Conservation (phyloP, 2,329 filamentous ascomycete genomes). For the Fusarium buxicola region DNA sequence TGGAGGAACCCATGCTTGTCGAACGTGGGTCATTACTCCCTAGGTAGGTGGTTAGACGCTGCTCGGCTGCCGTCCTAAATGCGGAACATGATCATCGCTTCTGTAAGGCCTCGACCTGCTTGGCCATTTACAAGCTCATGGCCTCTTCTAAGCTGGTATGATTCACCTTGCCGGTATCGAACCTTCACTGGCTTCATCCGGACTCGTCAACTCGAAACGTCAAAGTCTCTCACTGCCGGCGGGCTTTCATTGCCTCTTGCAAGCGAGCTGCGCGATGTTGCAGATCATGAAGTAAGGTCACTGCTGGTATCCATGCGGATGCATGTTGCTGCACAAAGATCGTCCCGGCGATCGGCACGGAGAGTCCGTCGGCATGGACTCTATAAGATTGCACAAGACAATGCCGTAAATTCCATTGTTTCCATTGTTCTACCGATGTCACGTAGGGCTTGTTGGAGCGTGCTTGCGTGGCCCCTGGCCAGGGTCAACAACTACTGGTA, state of each 20-base stretch:
- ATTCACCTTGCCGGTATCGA: background rate
- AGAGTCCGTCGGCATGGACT: slow-evolving; percentile 23
- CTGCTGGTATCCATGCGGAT: background rate
- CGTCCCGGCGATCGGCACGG: slow-evolving; percentile 28
- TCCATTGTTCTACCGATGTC: slow-evolving; percentile 16
- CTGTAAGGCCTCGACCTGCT: slow-evolving; percentile 9
- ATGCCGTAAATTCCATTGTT: slow-evolving; percentile 14
- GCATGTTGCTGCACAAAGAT: slow-evolving; percentile 17
- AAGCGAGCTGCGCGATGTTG: slow-evolving; percentile 22
- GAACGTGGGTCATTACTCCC: too few relatives aligned
- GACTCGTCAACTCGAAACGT: slow-evolving; percentile 26
- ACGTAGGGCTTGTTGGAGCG: slow-evolving; percentile 15
- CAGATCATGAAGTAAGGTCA: slow-evolving; percentile 7
- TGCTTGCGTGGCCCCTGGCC: slow-evolving; percentile 13
- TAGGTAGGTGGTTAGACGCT: slow-evolving; percentile 26
- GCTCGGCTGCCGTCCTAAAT: slow-evolving; percentile 23
- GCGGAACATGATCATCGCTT: slow-evolving; percentile 16
- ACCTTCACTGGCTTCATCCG: slow-evolving; percentile 4
- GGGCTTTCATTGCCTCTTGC: slow-evolving; percentile 16
- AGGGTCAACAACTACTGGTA: slow-evolving; percentile 28
- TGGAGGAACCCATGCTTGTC: slow-evolving; percentile 9
- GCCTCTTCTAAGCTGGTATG: background rate
- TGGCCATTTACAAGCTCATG: slow-evolving; percentile 5
- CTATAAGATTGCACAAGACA: slow-evolving; percentile 24
- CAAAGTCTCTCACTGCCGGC: background rate